Evolutionary conservation across 192 early-diverging fungal species (phyloP).

Genomic region (Jimgerdemannia flammicorona): DNA sequence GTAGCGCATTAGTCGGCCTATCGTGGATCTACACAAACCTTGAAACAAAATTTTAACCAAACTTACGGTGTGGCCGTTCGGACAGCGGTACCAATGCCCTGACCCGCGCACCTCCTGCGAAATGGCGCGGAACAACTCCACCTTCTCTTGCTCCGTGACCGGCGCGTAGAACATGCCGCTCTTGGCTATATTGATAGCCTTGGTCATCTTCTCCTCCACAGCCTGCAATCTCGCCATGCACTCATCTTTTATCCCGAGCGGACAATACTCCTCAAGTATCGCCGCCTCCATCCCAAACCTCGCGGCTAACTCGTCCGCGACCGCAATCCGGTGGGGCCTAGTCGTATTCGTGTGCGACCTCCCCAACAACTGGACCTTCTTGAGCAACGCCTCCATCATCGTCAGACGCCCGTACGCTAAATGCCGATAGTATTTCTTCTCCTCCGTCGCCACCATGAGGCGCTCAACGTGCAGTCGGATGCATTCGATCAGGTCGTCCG

Average conservation of each 20-base stretch:
- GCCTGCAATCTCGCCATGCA: neutral
- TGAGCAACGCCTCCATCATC: constrained; percentile 3
- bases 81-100: constrained; percentile 46
- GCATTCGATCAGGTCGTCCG: constrained; percentile 21
- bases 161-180: constrained; percentile 1
- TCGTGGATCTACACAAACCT: too few relatives aligned
- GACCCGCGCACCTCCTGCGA: constrained; percentile 6
- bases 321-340: neutral
- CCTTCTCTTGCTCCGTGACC: constrained; percentile 24
- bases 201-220: constrained; percentile 16
- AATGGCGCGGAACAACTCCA: constrained; percentile 29
- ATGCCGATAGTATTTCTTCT: constrained; percentile 3
- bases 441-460: constrained; percentile 1
- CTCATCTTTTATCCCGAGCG: constrained; percentile 14
- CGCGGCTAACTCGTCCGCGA: neutral
- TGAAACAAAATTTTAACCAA: too few relatives aligned
- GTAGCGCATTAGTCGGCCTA: too few relatives aligned
- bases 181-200: neutral
- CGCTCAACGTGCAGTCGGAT: neutral
- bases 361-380: neutral
- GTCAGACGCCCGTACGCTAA: constrained; percentile 2
- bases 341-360: neutral
- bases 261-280: constrained; percentile 1
- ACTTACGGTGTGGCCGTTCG: constrained; percentile 39
- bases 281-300: constrained; percentile 5